Evolutionary conservation across 2,329 filamentous ascomycete genomes (phyloP).

Genomic region (Cadophora sp.): DNA sequence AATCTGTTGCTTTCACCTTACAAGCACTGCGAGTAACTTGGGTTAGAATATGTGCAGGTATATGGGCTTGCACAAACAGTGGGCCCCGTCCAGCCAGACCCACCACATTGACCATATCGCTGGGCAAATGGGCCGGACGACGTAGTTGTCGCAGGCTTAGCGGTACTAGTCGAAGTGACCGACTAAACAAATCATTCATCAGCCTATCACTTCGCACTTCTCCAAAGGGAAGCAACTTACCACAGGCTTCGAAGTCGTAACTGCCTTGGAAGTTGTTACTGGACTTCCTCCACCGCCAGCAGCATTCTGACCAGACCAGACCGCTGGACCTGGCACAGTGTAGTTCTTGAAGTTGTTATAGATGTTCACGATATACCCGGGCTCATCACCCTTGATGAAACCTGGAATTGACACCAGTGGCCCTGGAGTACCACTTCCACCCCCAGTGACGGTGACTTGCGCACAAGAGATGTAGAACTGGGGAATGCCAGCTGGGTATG

Average conservation of each 20-base stretch:
- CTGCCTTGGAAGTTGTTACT: constrained; percentile 11
- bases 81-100: constrained; percentile 39
- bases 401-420: constrained; percentile 42
- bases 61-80: constrained; percentile 40
- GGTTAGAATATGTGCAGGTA: constrained; percentile 37
- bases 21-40: constrained; percentile 33
- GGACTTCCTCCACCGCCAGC: constrained; percentile 21
- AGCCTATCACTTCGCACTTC: neutral
- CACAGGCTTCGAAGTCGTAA: too few relatives aligned
- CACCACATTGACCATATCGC: constrained; percentile 37
- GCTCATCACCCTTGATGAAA: constrained; percentile 36
- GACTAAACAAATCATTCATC: neutral
- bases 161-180: neutral
- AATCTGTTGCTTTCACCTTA: constrained; percentile 7
- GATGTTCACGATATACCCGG: constrained; percentile 40
- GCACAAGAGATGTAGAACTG: constrained; percentile 45
- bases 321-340: constrained; percentile 41
- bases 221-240: neutral
- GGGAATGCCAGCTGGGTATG: constrained; percentile 39
- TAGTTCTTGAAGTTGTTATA: constrained; percentile 42
- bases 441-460: constrained; percentile 41
- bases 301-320: constrained; percentile 36
- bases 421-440: constrained; percentile 39
- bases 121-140: constrained; percentile 12
- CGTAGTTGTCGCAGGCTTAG: constrained; percentile 13